Evolutionary conservation across 331 rosid genomes (phyloP), one percentile per base, ranked within the genome.

Genomic region (Malus hybrid): DNA sequence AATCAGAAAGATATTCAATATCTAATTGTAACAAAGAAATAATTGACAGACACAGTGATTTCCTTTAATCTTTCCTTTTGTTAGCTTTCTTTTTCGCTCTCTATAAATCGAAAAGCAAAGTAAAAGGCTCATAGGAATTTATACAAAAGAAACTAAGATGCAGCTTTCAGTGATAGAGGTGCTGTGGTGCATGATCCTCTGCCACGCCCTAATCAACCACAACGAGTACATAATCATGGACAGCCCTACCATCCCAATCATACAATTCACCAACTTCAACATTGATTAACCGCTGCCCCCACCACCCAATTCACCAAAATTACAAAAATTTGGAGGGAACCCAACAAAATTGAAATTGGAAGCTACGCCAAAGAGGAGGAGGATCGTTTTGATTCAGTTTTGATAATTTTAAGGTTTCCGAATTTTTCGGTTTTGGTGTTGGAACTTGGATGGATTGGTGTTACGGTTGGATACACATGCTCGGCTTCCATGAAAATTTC

Each of bases 201-300:
- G 90, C 97, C 97, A 89, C 71, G 77, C 85, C 77, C 90, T 89
- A 79, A 93, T 80, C 87, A 93, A 81, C 98, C 98, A 93, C 13
- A 79, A 64, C 4, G 92, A 78, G 76, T 93, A 90, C 56, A 89
- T 70, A 79, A 88, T 81, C 87, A 86, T 82, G 83, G 93, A 91
- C 36, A 93, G 22, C 59, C 97, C 97, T 24, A 88, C 88, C 93
- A 93, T 87, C 64, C 88, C 96, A 68, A 80, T 85, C 32, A 88
- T 78, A 32, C 97, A 93, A 77, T 93, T 93, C 31, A 88, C 97
- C 83, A 90, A 73, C 79, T 90, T 93, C 85, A 93, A 77, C 34
- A 88, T 70, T 65, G 93, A 93, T 85, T 89, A 24, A 32, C 31
- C 61, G n/a, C 56, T 50, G 27, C 15, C 46, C 57, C 32, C 44